Base-by-base conservation (phyloP, 2,329 filamentous ascomycete species). In the Talaromyces sp. region DNA sequence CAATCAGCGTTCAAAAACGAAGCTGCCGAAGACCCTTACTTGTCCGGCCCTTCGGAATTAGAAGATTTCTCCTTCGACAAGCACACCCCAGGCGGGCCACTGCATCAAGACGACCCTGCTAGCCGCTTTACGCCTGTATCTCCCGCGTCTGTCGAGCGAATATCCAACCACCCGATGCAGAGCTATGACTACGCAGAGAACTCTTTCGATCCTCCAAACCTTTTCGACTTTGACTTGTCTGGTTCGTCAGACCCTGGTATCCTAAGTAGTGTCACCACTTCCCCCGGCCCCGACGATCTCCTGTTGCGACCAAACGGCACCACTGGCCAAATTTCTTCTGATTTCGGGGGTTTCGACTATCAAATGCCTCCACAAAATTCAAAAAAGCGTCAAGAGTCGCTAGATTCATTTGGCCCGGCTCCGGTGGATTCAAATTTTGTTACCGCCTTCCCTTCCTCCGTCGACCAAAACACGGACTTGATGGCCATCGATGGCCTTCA, bases 21-120 rank as follows among this genome's bases (percentile, higher is more conserved):
- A 49, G 69, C 66, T 51, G 67, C 69, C 58, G 69, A 69, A 55
- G 75, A 78, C 56, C 71, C 74, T 24, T 78, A 76, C 64, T 71
- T 78, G 8, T 73, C 74, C 14, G 69, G 73, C 10, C 69, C 73
- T 8, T 71, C 71, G 10, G 72, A 74, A 60, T 72, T 68, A 3
- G 76, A 79, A 38, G 74, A 78, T 64, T 73, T 77, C 52, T 53
- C 50, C 24, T 31, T 61, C 11, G 59, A 55, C 14, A 55, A 58
- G 6, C 59, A 54, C 24, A 61, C 59, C 19, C 52, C 59, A 43
- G 55, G 55, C 46, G 56, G 11, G 19, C 58, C 59, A 14, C 54
- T 56, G 35, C 55, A 46, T 19, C 49, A 52, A n/a, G 59, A 51
- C 8, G 59, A 51, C 8, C 59, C 41, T 9, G 49, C 49, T 9